Percentiles rank a stretch among this genome's conserved stretches.
phyloP scores from a whole-genome alignment of 225 moss, liverwort and hornwort species.

The Anthoceros angustus region DNA sequence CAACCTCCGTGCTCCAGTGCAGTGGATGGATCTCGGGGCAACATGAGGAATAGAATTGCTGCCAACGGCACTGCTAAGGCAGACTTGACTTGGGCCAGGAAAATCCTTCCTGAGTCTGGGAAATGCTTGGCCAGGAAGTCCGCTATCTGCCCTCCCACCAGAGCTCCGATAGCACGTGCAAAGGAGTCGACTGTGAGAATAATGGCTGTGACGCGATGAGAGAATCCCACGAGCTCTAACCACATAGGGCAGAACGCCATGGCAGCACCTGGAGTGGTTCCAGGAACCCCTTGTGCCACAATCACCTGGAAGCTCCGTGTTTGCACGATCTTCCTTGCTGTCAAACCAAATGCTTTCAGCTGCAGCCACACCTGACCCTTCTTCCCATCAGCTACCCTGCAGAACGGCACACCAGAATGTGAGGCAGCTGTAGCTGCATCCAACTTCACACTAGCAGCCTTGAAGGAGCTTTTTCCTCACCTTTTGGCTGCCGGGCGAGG shows the following conservation, averaged over 20 bases:
- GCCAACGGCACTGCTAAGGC: neutral
- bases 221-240: constrained; percentile 7
- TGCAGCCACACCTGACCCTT: neutral
- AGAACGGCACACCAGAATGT: neutral
- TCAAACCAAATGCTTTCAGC: neutral
- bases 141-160: constrained; percentile 4
- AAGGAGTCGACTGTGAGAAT: neutral
- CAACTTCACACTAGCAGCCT: neutral
- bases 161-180: neutral
- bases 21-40: neutral
- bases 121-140: neutral
- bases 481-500: neutral
- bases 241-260: constrained; percentile 6
- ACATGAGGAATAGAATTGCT: neutral
- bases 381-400: neutral
- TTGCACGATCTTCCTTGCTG: constrained; percentile 6
- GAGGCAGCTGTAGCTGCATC: too few relatives aligned
- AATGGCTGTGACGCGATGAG: constrained; percentile 3
- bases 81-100: constrained; percentile 5
- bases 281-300: constrained; percentile 8
- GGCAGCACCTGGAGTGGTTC: neutral
- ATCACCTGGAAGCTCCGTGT: constrained; percentile 8
- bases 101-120: constrained; percentile 6
- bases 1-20: neutral
- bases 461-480: constrained; percentile 1